Conservation (phyloP, 1,139 yeast species). For the Kodamaea arcana region DNA sequence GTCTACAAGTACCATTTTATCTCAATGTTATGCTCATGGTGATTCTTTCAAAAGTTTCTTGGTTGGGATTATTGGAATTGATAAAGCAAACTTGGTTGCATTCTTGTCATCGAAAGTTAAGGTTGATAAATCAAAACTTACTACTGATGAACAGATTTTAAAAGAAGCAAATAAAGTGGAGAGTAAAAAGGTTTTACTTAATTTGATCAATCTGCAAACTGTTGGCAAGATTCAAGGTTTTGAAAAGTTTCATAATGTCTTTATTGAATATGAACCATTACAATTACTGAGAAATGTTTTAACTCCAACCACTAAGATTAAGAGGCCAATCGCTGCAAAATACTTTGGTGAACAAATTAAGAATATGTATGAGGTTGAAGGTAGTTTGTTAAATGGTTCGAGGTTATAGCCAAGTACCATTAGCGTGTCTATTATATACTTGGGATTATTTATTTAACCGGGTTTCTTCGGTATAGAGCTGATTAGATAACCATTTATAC, state of each 20-base stretch:
- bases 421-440: too few species aligned
- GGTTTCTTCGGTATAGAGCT: too few species aligned
- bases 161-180: slow-evolving; percentile 12
- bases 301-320: slow-evolving; percentile 25
- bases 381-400: slow-evolving; percentile 12
- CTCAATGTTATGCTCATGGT: slow-evolving; percentile 21
- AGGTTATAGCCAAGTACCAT: slow-evolving; percentile 8
- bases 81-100: slow-evolving; percentile 15
- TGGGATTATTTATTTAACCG: too few species aligned
- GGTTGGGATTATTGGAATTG: slow-evolving; percentile 22
- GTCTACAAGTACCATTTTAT: slow-evolving; percentile 15
- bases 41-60: slow-evolving; percentile 19
- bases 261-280: slow-evolving; percentile 24
- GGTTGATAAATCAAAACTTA: slow-evolving; percentile 13
- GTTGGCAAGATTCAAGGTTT: slow-evolving; percentile 17
- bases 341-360: slow-evolving; percentile 17
- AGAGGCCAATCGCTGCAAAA: slow-evolving; percentile 22
- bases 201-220: slow-evolving; percentile 9
- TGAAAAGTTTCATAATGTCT: slow-evolving; percentile 21
- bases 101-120: slow-evolving; percentile 13
- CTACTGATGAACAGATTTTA: slow-evolving; percentile 14
- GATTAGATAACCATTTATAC: too few species aligned
- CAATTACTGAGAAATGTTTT: slow-evolving; percentile 19
- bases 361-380: slow-evolving; percentile 20
- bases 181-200: slow-evolving; percentile 10